Conservation (phyloP, 306 rosid genomes). For the Cicer pinnatifidum region DNA sequence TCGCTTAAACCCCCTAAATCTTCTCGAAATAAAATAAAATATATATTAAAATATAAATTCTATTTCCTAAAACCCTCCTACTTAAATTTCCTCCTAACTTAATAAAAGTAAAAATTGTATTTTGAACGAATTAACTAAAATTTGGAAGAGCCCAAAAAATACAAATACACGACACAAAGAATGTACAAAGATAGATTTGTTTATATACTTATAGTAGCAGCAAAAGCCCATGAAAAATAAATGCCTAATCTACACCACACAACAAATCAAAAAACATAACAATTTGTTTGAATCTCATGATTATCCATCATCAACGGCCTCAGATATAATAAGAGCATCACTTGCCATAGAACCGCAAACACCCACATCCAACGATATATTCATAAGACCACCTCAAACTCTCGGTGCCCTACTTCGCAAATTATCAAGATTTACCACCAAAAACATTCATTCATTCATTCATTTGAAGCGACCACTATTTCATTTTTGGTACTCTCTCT, state of each 20-base stretch:
- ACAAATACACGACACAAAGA: too few relatives aligned
- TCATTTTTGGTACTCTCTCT: constrained; percentile 4
- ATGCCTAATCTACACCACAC: background rate
- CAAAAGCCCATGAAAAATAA: constrained; percentile 28
- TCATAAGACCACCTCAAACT: constrained; percentile 23
- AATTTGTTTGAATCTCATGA: constrained; percentile 41
- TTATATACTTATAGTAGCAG: too few relatives aligned
- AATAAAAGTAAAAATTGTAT: too few relatives aligned
- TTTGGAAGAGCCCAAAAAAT: too few relatives aligned
- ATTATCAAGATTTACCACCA: constrained; percentile 39
- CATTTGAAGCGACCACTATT: constrained; percentile 15
- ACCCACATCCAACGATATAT: constrained; percentile 20
- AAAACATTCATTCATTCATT: constrained; percentile 6
- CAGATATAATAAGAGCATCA: constrained; percentile 35
- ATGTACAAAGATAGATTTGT: too few relatives aligned
- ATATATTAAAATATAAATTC: too few relatives aligned
- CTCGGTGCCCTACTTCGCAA: constrained; percentile 43
- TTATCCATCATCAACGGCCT: constrained; percentile 33
- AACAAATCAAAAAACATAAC: background rate
- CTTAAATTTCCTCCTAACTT: too few relatives aligned
- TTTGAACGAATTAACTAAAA: too few relatives aligned
- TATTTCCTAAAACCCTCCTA: too few relatives aligned
- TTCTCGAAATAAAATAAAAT: too few relatives aligned
- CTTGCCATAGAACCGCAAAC: constrained; percentile 33
- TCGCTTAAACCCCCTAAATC: too few relatives aligned